Base-by-base conservation (phyloP, 495 filamentous ascomycete genomes). In the Penicillium antarcticum region DNA sequence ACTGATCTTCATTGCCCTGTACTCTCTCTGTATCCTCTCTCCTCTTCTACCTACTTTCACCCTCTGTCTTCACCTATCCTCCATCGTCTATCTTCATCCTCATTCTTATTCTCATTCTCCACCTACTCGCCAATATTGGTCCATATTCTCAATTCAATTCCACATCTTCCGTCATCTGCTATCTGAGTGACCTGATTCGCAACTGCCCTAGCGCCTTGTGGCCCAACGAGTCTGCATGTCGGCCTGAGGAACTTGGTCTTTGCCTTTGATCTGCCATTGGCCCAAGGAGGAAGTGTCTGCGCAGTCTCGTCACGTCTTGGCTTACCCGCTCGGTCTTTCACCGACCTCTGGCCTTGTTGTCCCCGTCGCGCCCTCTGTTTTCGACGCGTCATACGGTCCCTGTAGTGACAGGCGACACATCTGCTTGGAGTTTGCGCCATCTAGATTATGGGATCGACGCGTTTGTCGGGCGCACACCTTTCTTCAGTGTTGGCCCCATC, bases 401-500 rank as follows among this genome's bases (percentile, higher is more conserved):
- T 49, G 14, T 40, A 50, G 53, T 38, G 51, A 53, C 40, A 56
- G 26, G 45, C 55, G 58, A 55, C 58, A 42, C 23, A 38, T 32
- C 32, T 33, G 31, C 26, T 26, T 50, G 39, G 23, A 40, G 29
- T 42, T 33, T 34, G 37, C 17, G 35, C 47, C 14, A n/a, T 45
- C 38, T 45, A 51, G 53, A 67, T 36, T 52, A 87, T 87, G 84
- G 77, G 78, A 61, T 74, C 84, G 73, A 82, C 88, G 78, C 85
- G 81, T 78, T 74, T 78, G 45, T 65, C 71, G 57, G 72, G 79
- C 55, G 70, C 87, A 58, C 78, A 86, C 50, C 82, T 85, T 62
- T 87, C 78, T 66, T 74, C 84, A 55, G 86, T 87, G 63, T 70
- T 75, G 60, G 74, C 73, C 44, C 72, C 75, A 60, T 71, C 74